phyloP scores from a whole-genome alignment of 2,329 filamentous ascomycete genomes.

The Fusarium compactum region DNA sequence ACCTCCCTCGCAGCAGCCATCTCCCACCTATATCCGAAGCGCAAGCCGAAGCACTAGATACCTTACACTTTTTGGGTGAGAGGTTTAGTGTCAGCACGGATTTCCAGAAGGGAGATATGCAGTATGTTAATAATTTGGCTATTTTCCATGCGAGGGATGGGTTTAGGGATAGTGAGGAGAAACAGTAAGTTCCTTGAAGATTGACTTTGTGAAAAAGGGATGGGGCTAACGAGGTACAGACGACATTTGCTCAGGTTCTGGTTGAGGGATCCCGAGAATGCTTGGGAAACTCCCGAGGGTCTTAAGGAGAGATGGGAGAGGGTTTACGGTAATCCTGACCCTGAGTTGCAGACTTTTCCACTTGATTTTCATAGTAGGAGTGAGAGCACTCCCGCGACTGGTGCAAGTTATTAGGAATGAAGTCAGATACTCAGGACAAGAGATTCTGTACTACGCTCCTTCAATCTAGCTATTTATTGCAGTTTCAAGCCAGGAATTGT shows the following conservation, averaged over 20 bases:
- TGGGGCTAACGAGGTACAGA: conserved; percentile 19
- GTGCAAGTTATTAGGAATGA: neutral
- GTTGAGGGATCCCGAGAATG: conserved; percentile 60
- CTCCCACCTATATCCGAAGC: conserved; percentile 67
- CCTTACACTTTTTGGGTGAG: conserved; percentile 61
- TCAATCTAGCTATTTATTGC: no score
- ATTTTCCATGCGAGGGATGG: conserved; percentile 64
- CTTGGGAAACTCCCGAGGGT: conserved; percentile 53
- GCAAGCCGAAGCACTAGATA: conserved; percentile 64
- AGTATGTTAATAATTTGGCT: conserved; percentile 66
- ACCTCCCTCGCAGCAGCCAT: conserved; percentile 59
- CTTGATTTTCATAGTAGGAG: conserved; percentile 33
- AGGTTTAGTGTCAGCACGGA: conserved; percentile 57
- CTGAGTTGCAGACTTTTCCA: conserved; percentile 27
- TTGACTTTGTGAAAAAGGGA: neutral
- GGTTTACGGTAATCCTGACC: conserved; percentile 22
- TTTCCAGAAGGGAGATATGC: conserved; percentile 63
- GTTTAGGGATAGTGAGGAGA: conserved; percentile 49
- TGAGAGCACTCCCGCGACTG: neutral
- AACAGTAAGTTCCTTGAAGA: conserved; percentile 16
- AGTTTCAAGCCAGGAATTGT: no score
- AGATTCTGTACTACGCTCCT: no score
- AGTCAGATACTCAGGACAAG: no score
- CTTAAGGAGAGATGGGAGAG: conserved; percentile 26
- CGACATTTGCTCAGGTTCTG: conserved; percentile 62